Percentiles rank a stretch among this genome's conserved stretches.
These are phyloP conservation scores for Irpex sp. DNA, from an alignment of 1,284 basidiomycete species.

Conservation along the genomic window DNA sequence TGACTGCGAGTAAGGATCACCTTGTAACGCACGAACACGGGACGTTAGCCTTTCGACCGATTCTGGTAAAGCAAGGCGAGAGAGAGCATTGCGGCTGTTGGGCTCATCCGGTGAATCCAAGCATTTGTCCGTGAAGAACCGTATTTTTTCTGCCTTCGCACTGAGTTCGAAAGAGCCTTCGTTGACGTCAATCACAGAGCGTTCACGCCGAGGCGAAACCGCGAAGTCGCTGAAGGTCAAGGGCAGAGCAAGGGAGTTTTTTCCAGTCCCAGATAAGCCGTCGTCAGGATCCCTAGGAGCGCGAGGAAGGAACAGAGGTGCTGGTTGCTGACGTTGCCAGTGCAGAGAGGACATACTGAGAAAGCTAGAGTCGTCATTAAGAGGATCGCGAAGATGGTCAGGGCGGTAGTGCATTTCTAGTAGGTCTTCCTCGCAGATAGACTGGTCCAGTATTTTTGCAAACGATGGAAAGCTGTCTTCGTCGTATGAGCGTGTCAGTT, in stretches of 20 bases:
- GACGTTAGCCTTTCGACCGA: background rate
- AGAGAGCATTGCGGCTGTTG: background rate
- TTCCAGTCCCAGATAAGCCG: background rate
- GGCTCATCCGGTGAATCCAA: background rate
- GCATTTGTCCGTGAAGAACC: conserved; percentile 21
- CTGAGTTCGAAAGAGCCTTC: conserved; percentile 45
- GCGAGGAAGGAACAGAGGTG: background rate
- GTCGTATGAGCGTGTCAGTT: conserved; percentile 14
- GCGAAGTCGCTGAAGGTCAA: conserved; percentile 36
- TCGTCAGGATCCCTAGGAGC: background rate
- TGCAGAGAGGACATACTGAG: background rate
- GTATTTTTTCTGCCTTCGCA: conserved; percentile 35
- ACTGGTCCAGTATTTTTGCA: conserved; percentile 30
- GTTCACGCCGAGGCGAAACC: conserved; percentile 35
- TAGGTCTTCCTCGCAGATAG: conserved; percentile 27
- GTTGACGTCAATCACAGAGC: conserved; percentile 37
- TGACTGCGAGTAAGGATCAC: background rate
- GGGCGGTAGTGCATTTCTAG: conserved; percentile 15
- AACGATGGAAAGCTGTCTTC: conserved; percentile 30
- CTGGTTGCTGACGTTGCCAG: background rate
- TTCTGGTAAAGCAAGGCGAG: background rate
- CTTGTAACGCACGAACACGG: background rate
- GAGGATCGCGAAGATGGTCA: background rate
- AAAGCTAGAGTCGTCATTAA: background rate
- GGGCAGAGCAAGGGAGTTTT: conserved; percentile 6